phyloP scores from a whole-genome alignment of 805 yeast genomes.

The Wickerhamiella musiphila region DNA sequence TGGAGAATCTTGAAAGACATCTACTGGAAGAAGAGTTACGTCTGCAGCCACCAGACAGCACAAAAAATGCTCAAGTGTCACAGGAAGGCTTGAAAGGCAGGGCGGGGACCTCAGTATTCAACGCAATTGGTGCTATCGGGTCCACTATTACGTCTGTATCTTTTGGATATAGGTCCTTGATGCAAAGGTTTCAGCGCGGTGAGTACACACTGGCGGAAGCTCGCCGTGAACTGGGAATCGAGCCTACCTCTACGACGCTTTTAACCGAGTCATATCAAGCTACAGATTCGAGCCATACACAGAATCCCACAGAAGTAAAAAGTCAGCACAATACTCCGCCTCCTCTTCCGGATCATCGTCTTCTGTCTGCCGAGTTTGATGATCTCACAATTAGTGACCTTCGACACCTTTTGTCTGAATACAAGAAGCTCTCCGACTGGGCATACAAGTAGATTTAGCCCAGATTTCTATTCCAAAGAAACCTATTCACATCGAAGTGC shows the following conservation, averaged over 20 bases:
- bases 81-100: neutral
- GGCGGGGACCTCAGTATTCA: neutral
- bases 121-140: neutral
- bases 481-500: no score
- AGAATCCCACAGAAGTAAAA: neutral
- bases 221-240: neutral
- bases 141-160: neutral
- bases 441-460: no score
- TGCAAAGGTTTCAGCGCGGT: conserved; percentile 1
- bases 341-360: conserved; percentile 10
- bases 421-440: conserved; percentile 21
- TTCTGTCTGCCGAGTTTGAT: conserved; percentile 17
- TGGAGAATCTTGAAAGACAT: no score
- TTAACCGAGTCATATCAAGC: conserved; percentile 2
- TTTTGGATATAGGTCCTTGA: neutral
- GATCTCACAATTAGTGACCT: conserved; percentile 22
- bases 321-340: neutral
- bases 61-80: conserved; percentile 8
- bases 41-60: no score
- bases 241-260: conserved; percentile 1
- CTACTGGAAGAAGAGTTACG: no score
- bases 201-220: conserved; percentile 3
- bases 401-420: conserved; percentile 21
- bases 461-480: no score
- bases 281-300: neutral